Conservation (phyloP, 345 rosid genomes). For the Heritiera littoralis region DNA sequence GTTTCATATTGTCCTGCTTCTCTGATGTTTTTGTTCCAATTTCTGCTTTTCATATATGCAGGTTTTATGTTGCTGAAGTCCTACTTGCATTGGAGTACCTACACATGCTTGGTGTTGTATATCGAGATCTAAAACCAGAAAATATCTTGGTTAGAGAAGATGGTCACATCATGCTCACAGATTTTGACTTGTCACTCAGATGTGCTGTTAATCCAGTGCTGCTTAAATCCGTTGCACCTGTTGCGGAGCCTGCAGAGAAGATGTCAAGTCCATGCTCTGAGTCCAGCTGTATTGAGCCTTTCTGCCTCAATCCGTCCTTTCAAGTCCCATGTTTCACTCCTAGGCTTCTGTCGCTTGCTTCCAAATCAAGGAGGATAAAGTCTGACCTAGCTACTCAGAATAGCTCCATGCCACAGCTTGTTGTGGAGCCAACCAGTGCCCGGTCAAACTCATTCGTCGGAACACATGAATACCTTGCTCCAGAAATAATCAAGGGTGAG, state of each 20-base stretch:
- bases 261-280: conserved; percentile 69
- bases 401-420: conserved; percentile 67
- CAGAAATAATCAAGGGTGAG: conserved; percentile 78
- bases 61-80: conserved; percentile 79
- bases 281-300: conserved; percentile 74
- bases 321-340: conserved; percentile 86
- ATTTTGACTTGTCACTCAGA: conserved; percentile 76
- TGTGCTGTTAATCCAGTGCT: conserved; percentile 55
- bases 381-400: conserved; percentile 58
- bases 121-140: conserved; percentile 81
- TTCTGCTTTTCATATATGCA: conserved; percentile 27
- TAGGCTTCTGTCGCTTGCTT: conserved; percentile 56
- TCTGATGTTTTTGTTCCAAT: conserved; percentile 15
- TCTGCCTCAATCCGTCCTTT: conserved; percentile 76
- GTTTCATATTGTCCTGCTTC: background rate
- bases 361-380: conserved; percentile 61
- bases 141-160: conserved; percentile 77
- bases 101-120: conserved; percentile 87
- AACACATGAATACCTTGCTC: conserved; percentile 78
- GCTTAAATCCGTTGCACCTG: conserved; percentile 49
- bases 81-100: conserved; percentile 78
- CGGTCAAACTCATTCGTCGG: conserved; percentile 85
- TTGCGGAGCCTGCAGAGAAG: conserved; percentile 43
- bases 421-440: conserved; percentile 77
- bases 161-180: conserved; percentile 86